phyloP scores from a whole-genome alignment of 441 rosid genomes.

The Adansonia gregorii region DNA sequence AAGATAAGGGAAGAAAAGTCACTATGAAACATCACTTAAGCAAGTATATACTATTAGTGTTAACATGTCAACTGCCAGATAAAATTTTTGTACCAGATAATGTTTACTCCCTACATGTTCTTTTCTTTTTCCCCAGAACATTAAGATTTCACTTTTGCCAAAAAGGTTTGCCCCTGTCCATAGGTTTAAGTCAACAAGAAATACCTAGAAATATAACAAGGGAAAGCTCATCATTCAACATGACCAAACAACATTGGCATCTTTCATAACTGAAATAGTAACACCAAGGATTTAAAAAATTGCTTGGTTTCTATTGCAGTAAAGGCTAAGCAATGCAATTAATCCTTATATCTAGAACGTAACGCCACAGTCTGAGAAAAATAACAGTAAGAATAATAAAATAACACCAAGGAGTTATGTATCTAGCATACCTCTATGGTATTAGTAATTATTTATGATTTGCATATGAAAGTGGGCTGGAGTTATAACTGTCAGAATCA shows the following conservation, averaged over 20 bases:
- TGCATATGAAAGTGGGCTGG: slow-evolving; percentile 1
- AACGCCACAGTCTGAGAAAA: slow-evolving; percentile 16
- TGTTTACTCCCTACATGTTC: slow-evolving; percentile 11
- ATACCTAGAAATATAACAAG: slow-evolving; percentile 4
- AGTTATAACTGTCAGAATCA: background rate
- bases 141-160: background rate
- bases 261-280: slow-evolving; percentile 8
- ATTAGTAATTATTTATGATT: slow-evolving; percentile 18
- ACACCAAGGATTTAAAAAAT: background rate
- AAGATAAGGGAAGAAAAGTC: background rate
- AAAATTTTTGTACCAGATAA: background rate
- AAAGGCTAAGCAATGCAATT: background rate
- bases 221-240: slow-evolving; percentile 3
- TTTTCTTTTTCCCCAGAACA: slow-evolving; percentile 6
- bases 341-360: slow-evolving; percentile 10
- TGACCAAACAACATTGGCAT: background rate
- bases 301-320: background rate
- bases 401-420: background rate
- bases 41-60: background rate
- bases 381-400: slow-evolving; percentile 10
- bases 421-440: background rate
- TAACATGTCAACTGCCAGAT: background rate
- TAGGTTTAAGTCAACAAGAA: slow-evolving; percentile 4
- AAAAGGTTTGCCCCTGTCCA: background rate
- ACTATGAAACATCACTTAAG: background rate